Evolutionary conservation across 2,329 filamentous ascomycete species (phyloP).

Genomic region (Penicillium digitatum): DNA sequence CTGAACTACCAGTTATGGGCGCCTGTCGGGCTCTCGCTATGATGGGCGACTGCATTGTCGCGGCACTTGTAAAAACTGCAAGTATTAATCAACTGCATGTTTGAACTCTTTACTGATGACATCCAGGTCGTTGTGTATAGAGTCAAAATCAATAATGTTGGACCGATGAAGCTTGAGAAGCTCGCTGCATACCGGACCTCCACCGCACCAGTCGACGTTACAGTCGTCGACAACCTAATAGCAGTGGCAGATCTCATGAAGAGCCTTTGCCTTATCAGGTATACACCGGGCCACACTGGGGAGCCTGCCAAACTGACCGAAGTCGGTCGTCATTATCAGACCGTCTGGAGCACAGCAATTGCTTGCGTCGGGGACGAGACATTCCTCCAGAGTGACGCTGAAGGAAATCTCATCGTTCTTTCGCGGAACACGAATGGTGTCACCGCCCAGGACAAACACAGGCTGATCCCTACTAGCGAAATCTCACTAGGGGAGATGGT

Average conservation of each 20-base stretch:
- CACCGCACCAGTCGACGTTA: constrained; percentile 77
- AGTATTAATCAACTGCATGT: constrained; percentile 20
- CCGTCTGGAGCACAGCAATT: constrained; percentile 76
- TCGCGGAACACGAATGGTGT: constrained; percentile 68
- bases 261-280: constrained; percentile 75
- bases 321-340: constrained; percentile 74
- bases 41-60: constrained; percentile 72
- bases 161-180: constrained; percentile 58
- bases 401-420: constrained; percentile 84
- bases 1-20: constrained; percentile 67
- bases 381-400: constrained; percentile 79
- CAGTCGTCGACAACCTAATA: constrained; percentile 69
- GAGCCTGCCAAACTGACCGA: constrained; percentile 64
- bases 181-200: constrained; percentile 73
- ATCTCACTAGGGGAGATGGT: constrained; percentile 89
- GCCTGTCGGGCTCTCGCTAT: constrained; percentile 75
- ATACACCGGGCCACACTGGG: constrained; percentile 55
- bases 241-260: constrained; percentile 93
- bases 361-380: constrained; percentile 66
- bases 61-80: constrained; percentile 84
- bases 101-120: constrained; percentile 14
- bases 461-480: constrained; percentile 72
- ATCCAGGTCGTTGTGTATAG: constrained; percentile 57
- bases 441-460: constrained; percentile 66
- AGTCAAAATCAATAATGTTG: constrained; percentile 39